Percentiles rank a stretch among this genome's conserved stretches.
phyloP scores from a whole-genome alignment of 2,329 filamentous ascomycete genomes.

The Trichoderma gracile region DNA sequence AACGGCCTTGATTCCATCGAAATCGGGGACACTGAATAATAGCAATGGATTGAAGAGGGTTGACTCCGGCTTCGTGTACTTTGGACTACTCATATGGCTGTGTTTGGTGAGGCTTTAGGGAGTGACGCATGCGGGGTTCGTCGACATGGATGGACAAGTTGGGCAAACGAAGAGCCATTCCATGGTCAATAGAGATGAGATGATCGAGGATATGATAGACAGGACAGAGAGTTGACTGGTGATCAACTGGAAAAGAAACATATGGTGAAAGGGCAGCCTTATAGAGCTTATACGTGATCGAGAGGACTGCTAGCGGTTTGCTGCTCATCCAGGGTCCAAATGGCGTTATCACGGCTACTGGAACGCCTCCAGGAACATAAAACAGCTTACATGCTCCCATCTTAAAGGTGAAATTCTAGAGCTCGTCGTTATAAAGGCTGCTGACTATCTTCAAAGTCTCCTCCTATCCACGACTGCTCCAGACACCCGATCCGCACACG shows the following conservation, averaged over 20 bases:
- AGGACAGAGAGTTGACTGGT: neutral
- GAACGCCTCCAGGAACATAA: neutral
- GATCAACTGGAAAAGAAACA: too few relatives aligned
- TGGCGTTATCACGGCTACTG: slow-evolving; percentile 1
- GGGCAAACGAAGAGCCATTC: neutral
- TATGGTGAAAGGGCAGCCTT: too few relatives aligned
- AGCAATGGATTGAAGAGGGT: too few relatives aligned
- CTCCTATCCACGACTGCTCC: neutral
- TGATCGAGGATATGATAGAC: neutral
- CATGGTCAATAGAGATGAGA: neutral
- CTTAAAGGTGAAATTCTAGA: neutral
- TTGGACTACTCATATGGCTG: neutral
- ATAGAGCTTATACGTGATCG: neutral
- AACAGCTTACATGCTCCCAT: neutral
- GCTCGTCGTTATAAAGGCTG: neutral
- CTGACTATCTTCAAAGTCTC: neutral
- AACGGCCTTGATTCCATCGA: too few relatives aligned
- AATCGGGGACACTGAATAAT: too few relatives aligned
- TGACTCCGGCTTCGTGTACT: neutral
- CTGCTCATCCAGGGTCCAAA: slow-evolving; percentile 9
- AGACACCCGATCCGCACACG: too few relatives aligned
- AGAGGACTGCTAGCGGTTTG: neutral
- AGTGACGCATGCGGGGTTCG: slow-evolving; percentile 1
- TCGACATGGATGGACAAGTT: neutral
- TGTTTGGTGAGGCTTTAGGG: slow-evolving; percentile 9